Base-by-base conservation (phyloP, 306 rosid genomes). In the Myrica gale region DNA sequence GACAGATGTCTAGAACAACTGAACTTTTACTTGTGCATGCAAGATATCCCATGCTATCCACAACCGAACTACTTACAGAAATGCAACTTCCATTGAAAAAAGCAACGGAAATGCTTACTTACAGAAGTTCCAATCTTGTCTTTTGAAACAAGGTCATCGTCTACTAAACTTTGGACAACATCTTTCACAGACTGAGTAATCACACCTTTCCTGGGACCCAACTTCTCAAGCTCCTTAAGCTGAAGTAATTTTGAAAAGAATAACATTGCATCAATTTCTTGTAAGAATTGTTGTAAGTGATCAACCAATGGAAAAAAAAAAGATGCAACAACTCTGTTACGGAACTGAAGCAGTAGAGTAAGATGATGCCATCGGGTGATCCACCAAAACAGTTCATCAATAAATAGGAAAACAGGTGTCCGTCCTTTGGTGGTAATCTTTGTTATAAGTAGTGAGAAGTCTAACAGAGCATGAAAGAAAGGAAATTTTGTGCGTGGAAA, bases 61-160 rank as follows among this genome's bases (percentile, higher is more conserved):
- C 39, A 13, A 73, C 17, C 21, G 19, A 11, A 78, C 45, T 11
- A 26, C n/a, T 53, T 45, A 68, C 50, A 42, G 3, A 19, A 23
- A 47, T 5, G 66, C 53, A 71, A 58, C 68, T 32, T 26, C 47
- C 3, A 13, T 73, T 61, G 68, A 43, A 74, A 37, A 20, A 41
- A 26, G 0, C 15, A 9, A 9, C 15, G 23, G 13, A 47, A 72
- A 77, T 62, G 73, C 44, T 17, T 47, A 90, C 98, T 95, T 78
- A 92, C 98, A 54, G 98, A 95, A 71, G 98, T 92, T 85, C 98
- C 97, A 57, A 95, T 95, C 91, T 95, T 95, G 80, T 95, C 98
- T 76, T 85, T 95, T 39, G 75, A 90, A 84, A 89, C 98, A 68
- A 95, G 96, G 80, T 95, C 98, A 79, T 95, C 98, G 80, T 95